Conservation (phyloP, 1,139 yeast species). For the Kluyveromyces marxianus region DNA sequence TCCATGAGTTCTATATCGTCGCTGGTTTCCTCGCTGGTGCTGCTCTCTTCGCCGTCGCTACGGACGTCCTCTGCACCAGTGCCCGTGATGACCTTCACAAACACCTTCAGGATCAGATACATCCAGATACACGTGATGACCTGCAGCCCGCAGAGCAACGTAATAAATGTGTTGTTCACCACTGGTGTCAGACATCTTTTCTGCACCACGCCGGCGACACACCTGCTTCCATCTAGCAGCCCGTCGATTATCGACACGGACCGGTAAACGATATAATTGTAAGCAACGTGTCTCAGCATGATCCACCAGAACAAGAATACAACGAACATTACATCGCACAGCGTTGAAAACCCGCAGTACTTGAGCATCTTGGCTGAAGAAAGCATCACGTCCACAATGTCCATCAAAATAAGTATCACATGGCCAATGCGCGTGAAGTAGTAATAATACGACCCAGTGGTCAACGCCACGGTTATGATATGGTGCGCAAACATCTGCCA, state of each 20-base stretch:
- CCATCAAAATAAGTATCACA: conserved; percentile 73
- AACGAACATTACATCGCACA: conserved; percentile 66
- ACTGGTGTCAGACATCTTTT: conserved; percentile 53
- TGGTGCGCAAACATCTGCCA: conserved; percentile 85
- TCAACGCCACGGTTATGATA: conserved; percentile 63
- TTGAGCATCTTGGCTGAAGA: conserved; percentile 70
- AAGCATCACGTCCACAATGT: conserved; percentile 66
- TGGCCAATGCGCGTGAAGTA: conserved; percentile 76
- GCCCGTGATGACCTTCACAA: conserved; percentile 62
- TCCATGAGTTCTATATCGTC: background rate
- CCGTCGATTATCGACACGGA: conserved; percentile 31
- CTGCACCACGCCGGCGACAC: conserved; percentile 17
- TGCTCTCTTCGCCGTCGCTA: conserved; percentile 45
- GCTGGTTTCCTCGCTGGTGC: too few species aligned
- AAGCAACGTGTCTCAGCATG: conserved; percentile 62
- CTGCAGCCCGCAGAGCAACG: conserved; percentile 60
- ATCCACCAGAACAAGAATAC: conserved; percentile 67
- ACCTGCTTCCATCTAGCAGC: conserved; percentile 20
- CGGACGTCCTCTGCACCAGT: conserved; percentile 75
- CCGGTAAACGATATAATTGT: conserved; percentile 58
- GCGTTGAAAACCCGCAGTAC: conserved; percentile 51
- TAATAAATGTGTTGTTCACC: conserved; percentile 45
- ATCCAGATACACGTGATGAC: conserved; percentile 66
- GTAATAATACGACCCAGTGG: conserved; percentile 65
- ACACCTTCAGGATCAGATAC: conserved; percentile 62